These are phyloP conservation scores for Alnus rubra DNA, from an alignment of 306 rosid species.

Conservation along the genomic window DNA sequence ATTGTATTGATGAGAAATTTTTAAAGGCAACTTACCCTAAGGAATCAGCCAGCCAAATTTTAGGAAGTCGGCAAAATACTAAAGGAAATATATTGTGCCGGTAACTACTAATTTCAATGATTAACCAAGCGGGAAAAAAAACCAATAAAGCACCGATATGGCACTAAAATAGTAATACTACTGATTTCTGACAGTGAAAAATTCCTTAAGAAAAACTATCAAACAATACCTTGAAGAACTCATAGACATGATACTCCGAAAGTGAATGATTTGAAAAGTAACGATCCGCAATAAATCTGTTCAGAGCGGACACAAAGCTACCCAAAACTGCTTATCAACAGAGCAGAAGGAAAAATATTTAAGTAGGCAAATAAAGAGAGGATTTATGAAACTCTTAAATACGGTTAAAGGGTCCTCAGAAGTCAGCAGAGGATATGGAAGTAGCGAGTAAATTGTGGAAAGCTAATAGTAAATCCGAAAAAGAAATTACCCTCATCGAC, in stretches of 20 bases:
- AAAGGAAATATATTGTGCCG: background rate
- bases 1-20: background rate
- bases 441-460: background rate
- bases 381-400: background rate
- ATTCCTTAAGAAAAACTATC: background rate
- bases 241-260: constrained; percentile 89
- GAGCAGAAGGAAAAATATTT: constrained; percentile 10
- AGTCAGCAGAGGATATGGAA: background rate
- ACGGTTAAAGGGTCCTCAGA: background rate
- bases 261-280: constrained; percentile 71
- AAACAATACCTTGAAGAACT: constrained; percentile 83
- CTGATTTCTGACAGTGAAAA: background rate
- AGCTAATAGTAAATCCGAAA: background rate
- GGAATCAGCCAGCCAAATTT: background rate
- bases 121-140: background rate
- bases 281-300: constrained; percentile 82
- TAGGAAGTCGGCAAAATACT: background rate
- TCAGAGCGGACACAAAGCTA: constrained; percentile 86
- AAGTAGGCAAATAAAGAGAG: background rate
- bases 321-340: constrained; percentile 65
- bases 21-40: background rate
- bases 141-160: constrained; percentile 1
- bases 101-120: background rate
- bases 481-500: constrained; percentile 81
- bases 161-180: background rate